These are phyloP conservation scores for Biscogniauxia mediterranea DNA, from an alignment of 2,329 filamentous ascomycete species.

Conservation along the genomic window DNA sequence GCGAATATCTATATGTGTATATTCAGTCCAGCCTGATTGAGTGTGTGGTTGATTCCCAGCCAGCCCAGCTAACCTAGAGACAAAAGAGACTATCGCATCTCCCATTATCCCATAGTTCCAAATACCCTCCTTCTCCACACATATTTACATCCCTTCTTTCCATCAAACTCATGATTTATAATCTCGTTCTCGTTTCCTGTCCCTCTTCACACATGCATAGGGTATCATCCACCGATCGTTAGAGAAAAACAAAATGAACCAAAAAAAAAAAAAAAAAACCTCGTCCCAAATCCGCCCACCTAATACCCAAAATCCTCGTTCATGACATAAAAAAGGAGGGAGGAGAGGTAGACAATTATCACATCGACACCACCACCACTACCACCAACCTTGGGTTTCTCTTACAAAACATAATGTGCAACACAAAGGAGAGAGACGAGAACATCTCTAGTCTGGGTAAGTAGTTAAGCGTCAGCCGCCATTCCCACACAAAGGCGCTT, in stretches of 20 bases:
- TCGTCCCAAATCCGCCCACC: neutral
- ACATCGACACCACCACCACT: neutral
- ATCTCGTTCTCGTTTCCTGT: neutral
- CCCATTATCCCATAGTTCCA: too few species aligned
- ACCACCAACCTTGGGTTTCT: neutral
- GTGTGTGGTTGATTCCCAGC: too few species aligned
- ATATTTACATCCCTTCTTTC: neutral
- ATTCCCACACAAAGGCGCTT: too few species aligned
- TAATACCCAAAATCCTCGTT: neutral
- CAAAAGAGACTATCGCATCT: too few species aligned
- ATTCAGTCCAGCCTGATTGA: too few species aligned
- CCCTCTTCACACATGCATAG: neutral
- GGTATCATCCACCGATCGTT: neutral
- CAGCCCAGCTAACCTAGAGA: too few species aligned
- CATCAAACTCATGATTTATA: neutral
- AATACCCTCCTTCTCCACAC: too few species aligned
- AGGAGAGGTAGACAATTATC: conserved; percentile 6
- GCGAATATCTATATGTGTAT: too few species aligned
- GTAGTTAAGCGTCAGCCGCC: neutral
- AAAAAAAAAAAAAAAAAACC: neutral
- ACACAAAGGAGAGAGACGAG: neutral
- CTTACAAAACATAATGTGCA: neutral
- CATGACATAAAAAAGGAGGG: neutral
- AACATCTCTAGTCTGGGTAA: neutral
- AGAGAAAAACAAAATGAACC: too few species aligned